phyloP scores from a whole-genome alignment of 495 filamentous ascomycete genomes.

The Coniosporium apollinis region DNA sequence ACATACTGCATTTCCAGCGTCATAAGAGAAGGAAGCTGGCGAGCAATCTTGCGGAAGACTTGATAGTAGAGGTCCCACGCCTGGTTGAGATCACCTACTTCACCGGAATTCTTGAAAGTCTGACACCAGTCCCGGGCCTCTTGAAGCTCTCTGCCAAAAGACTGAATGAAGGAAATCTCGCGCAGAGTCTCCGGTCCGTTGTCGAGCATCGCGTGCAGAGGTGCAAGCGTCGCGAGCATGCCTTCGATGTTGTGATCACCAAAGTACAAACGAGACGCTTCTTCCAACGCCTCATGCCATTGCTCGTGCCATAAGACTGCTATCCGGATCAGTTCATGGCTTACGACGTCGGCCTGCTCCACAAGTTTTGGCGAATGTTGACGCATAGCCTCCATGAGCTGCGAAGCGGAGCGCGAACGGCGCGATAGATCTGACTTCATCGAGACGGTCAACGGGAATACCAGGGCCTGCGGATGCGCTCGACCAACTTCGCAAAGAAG shows the following conservation, averaged over 20 bases:
- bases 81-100: conserved; percentile 87
- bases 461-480: conserved; percentile 88
- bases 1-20: conserved; percentile 92
- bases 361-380: conserved; percentile 87
- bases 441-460: conserved; percentile 97
- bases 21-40: conserved; percentile 80
- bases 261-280: conserved; percentile 60
- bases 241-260: conserved; percentile 92
- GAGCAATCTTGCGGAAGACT: conserved; percentile 86
- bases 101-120: conserved; percentile 69
- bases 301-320: conserved; percentile 96
- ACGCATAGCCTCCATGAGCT: conserved; percentile 96
- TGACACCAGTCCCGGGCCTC: conserved; percentile 92
- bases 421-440: conserved; percentile 81
- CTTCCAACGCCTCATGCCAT: conserved; percentile 98
- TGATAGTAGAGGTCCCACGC: conserved; percentile 99
- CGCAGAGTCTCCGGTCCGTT: conserved; percentile 80
- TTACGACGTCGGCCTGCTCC: conserved; percentile 87
- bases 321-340: conserved; percentile 85
- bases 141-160: conserved; percentile 84
- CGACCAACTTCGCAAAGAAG: conserved; percentile 82
- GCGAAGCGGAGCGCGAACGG: conserved; percentile 64
- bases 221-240: conserved; percentile 83
- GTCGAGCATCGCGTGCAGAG: conserved; percentile 81
- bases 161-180: conserved; percentile 95